Base-by-base conservation (phyloP, 208 protist species). In the Wallacemonas sp. region DNA sequence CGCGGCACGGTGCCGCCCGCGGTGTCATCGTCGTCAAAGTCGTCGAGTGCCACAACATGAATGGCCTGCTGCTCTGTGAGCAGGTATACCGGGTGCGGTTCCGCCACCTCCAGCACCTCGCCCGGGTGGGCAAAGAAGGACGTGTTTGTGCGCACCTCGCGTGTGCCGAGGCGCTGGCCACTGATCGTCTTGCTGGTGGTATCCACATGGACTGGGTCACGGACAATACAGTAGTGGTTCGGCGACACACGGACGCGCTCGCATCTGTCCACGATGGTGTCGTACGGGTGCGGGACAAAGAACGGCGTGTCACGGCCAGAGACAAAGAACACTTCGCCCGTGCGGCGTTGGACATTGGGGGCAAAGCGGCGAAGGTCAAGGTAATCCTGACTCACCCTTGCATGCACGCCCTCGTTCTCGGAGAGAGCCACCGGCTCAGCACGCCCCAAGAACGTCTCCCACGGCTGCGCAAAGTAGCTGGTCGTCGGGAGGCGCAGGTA, bases 231-330 rank as follows among this genome's bases (percentile, higher is more conserved):
- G 54, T 75, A 85, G 44, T 80, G 58, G 46, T 46, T 41, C 17
- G 70, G 34, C 41, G 66, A 81, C 9, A 94, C 63, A 44, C 79
- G 67, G 0, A 93, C 85, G 36, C 94, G 87, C 15, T 64, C 17
- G 1, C 97, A 76, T 44, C 62, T 48, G 55, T 63, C 64, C 34
- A 96, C 22, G 39, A 98, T 63, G 53, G 74, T 75, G 78, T 98
- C 96, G 82, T 98, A 92, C 0, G 98, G 96, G 58, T 97, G 91
- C 13, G 85, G 85, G n/a, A 97, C 69, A 65, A 98, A 96, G 44
- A 66, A 83, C 39, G 91, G 76, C 60, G 74, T 77, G 39, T 90
- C 81, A 22, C 85, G 76, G 44, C 81, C 52, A 12, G 91, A 97
- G 13, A 99, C 79, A 12, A 99, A 68, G 59, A 87, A 93, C 39